These are phyloP conservation scores for Rhizodiscina lignyota DNA, from an alignment of 495 filamentous ascomycete species.

Conservation along the genomic window DNA sequence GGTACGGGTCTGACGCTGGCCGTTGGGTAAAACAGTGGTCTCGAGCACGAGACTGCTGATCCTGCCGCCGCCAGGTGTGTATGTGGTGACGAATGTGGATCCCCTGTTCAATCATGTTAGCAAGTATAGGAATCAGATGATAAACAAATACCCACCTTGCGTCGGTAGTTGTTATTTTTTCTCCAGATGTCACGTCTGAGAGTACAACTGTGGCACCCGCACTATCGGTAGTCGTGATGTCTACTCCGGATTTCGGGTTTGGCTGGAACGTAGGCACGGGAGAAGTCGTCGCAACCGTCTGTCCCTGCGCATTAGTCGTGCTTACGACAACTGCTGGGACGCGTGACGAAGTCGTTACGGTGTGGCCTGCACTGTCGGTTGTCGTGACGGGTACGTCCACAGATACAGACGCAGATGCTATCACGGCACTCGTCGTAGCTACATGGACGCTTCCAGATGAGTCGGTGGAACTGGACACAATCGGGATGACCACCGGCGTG, in stretches of 20 bases:
- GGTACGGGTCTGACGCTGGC: constrained; percentile 18
- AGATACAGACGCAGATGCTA: constrained; percentile 8
- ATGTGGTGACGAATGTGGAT: constrained; percentile 19
- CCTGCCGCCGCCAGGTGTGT: constrained; percentile 17
- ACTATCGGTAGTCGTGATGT: constrained; percentile 14
- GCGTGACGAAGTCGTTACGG: constrained; percentile 13
- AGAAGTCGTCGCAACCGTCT: constrained; percentile 9
- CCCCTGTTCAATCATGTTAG: too few species aligned
- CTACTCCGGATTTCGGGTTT: constrained; percentile 1
- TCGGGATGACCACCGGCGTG: constrained; percentile 8
- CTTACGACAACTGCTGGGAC: constrained; percentile 14
- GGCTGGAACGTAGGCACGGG: constrained; percentile 5
- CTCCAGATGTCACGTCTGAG: constrained; percentile 8
- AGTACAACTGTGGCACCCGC: constrained; percentile 10
- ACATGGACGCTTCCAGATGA: too few species aligned
- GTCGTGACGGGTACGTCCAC: constrained; percentile 17
- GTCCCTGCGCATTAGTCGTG: constrained; percentile 10
- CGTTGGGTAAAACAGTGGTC: constrained; percentile 18
- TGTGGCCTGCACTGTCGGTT: constrained; percentile 16
- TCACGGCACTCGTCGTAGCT: constrained; percentile 9
- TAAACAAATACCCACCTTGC: too few species aligned
- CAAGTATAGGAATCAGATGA: too few species aligned
- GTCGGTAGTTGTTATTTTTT: constrained; percentile 21
- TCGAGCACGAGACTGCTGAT: constrained; percentile 15
- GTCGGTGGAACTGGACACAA: constrained; percentile 4